Conservation (phyloP, 2,329 filamentous ascomycete species). For the Camillea tinctor region DNA sequence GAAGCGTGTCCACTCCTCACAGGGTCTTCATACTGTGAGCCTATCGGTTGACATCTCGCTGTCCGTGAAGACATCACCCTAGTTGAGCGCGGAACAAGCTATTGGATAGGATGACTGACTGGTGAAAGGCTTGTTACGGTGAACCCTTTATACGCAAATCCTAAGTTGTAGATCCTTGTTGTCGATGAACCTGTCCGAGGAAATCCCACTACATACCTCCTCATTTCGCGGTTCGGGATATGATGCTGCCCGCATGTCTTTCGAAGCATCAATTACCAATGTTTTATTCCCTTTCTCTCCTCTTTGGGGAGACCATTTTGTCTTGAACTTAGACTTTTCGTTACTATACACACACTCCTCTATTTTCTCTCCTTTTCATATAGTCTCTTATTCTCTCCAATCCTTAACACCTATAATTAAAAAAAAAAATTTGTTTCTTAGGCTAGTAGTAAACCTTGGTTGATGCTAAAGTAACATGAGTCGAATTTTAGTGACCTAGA, state of each 20-base stretch:
- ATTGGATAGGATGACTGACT: neutral
- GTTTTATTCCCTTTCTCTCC: neutral
- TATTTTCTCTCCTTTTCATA: neutral
- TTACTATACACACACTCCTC: neutral
- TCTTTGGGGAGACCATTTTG: neutral
- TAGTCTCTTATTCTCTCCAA: neutral
- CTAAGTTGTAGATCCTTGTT: neutral
- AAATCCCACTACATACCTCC: slow-evolving; percentile 15
- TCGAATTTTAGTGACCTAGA: neutral
- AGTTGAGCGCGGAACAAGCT: neutral
- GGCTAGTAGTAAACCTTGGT: neutral
- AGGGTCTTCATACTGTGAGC: slow-evolving; percentile 6
- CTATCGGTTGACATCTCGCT: neutral
- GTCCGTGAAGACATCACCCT: neutral
- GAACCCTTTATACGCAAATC: neutral
- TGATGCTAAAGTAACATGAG: neutral
- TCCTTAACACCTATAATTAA: neutral
- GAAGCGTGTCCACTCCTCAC: slow-evolving; percentile 12
- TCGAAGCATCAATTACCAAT: neutral
- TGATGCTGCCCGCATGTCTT: slow-evolving; percentile 6
- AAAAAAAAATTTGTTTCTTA: neutral
- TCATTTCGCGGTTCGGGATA: slow-evolving; percentile 20
- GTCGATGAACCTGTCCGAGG: slow-evolving; percentile 1
- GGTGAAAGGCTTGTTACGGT: neutral
- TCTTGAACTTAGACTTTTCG: neutral